phyloP scores from a whole-genome alignment of 106 monocot genomes.

The Acorus calamus region DNA sequence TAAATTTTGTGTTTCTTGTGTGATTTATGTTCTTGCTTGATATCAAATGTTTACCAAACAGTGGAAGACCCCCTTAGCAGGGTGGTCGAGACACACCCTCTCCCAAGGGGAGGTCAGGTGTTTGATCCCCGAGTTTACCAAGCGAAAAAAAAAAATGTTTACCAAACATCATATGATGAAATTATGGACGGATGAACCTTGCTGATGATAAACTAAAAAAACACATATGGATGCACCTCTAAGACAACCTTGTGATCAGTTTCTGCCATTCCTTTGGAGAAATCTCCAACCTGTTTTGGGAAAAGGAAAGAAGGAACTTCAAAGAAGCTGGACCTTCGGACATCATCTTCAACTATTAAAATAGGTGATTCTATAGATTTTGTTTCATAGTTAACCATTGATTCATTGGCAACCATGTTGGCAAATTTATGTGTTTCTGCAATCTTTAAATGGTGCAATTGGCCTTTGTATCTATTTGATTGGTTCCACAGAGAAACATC shows the following conservation, averaged over 20 bases:
- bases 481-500: too few relatives aligned
- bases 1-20: too few relatives aligned
- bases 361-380: conserved; percentile 44
- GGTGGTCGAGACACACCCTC: too few relatives aligned
- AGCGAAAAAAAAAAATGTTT: too few relatives aligned
- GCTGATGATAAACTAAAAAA: not conserved
- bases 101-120: too few relatives aligned
- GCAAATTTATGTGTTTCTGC: conserved; percentile 60
- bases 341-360: conserved; percentile 68
- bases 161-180: too few relatives aligned
- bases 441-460: conserved; percentile 19
- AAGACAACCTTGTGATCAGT: conserved; percentile 70
- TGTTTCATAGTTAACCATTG: conserved; percentile 27
- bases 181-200: too few relatives aligned
- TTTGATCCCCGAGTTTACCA: too few relatives aligned
- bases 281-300: conserved; percentile 52
- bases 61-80: too few relatives aligned
- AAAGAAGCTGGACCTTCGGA: conserved; percentile 55
- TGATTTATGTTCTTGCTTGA: too few relatives aligned
- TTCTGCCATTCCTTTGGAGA: conserved; percentile 60
- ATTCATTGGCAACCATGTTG: conserved; percentile 44
- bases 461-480: too few relatives aligned
- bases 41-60: too few relatives aligned
- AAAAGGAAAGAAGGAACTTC: conserved; percentile 29
- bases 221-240: conserved; percentile 30